Percentiles rank a stretch among this genome's conserved stretches.
phyloP scores from a whole-genome alignment of 1,284 basidiomycete species.

The Trichosporon coremiiforme region DNA sequence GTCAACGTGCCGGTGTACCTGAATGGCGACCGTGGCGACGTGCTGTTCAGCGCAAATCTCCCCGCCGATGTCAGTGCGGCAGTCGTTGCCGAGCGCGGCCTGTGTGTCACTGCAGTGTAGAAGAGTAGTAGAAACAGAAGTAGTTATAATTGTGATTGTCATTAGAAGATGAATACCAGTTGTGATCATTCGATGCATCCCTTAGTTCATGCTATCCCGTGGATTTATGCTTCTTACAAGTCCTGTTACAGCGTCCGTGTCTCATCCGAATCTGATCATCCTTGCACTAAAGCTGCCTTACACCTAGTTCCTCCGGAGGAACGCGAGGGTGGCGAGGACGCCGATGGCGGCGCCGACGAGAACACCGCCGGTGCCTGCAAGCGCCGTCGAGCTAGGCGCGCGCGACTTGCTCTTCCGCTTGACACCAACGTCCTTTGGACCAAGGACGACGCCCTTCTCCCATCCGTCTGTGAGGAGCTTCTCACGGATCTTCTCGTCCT shows the following conservation, averaged over 20 bases:
- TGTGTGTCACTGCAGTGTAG: conserved; percentile 46
- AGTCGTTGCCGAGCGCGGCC: conserved; percentile 46
- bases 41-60: conserved; percentile 70
- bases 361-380: neutral
- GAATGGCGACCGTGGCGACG: conserved; percentile 83
- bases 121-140: too few species aligned
- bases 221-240: conserved; percentile 9
- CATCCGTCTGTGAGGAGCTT: conserved; percentile 53
- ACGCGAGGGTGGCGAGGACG: conserved; percentile 6
- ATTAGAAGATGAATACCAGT: neutral
- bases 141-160: neutral
- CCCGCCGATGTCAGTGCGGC: conserved; percentile 35
- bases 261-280: neutral
- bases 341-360: conserved; percentile 10
- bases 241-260: conserved; percentile 11
- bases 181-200: conserved; percentile 5
- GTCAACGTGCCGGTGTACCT: conserved; percentile 89
- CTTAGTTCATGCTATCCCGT: conserved; percentile 3
- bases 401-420: neutral
- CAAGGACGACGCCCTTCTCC: conserved; percentile 50
- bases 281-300: neutral
- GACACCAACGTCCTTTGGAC: conserved; percentile 41
- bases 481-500: conserved; percentile 45
- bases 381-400: neutral
- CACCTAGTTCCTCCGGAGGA: neutral